A percentile compares a stretch with the other conserved stretches of the same genome.
Conservation (phyloP, 306 rosid genomes). For the Gastrolobium bilobum region DNA sequence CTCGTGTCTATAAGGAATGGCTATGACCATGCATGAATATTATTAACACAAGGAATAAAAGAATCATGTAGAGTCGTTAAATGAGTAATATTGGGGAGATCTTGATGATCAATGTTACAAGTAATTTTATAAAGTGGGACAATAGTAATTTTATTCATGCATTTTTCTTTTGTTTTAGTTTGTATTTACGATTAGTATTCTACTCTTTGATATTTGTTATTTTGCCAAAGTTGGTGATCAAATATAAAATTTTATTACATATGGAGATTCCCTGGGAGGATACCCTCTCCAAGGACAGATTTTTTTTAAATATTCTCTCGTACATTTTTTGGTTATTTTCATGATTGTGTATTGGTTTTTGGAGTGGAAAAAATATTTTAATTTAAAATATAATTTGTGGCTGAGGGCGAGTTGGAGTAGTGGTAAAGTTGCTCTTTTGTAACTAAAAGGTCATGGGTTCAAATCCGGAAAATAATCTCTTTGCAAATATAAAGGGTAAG, state of each 20-base stretch:
- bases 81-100: background rate
- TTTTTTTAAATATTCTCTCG: background rate
- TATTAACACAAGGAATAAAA: background rate
- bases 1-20: background rate
- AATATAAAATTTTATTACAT: background rate
- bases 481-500: too few relatives aligned
- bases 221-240: background rate
- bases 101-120: background rate
- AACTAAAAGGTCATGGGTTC: too few relatives aligned
- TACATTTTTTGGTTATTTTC: background rate
- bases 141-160: background rate
- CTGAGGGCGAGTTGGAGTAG: background rate
- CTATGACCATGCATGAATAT: slow-evolving; percentile 4
- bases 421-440: too few relatives aligned
- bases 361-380: background rate
- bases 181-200: background rate
- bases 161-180: background rate
- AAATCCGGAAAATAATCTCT: too few relatives aligned
- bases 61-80: background rate
- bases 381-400: background rate
- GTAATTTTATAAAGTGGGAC: background rate
- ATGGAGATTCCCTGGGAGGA: background rate
- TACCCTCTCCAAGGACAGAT: background rate
- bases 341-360: background rate
- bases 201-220: slow-evolving; percentile 1